Evolutionary conservation across 2,329 filamentous ascomycete species (phyloP), one percentile per base, ranked within the genome.

Genomic region (Zalaria obscura): DNA sequence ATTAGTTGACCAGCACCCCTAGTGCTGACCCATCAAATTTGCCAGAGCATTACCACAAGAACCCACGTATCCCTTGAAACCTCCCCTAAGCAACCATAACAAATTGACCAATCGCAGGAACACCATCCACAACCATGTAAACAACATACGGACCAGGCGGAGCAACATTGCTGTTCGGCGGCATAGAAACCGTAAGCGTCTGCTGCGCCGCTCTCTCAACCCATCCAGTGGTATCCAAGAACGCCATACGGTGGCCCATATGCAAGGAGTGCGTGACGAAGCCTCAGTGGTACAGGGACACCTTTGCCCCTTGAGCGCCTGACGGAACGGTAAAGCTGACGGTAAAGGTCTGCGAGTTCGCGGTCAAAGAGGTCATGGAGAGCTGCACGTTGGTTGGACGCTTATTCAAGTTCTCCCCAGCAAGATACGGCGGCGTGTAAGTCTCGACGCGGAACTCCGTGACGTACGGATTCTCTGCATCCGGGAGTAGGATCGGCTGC

Each of bases 361-460:
- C 59, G 36, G 55, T 56, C 26, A 77, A 56, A 4, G 55, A 54
- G 40, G 60, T 66, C 6, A 53, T 59, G 5, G 66, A 67, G 10
- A 76, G 55, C 3, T 48, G 45, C 39, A 76, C 60, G 37, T 65
- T 58, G 3, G 60, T 65, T 3, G 75, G 73, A 37, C 73, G 65
- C 38, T 53, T 61, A 27, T 57, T 55, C 25, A 59, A 2, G 63
- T 71, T 71, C 34, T 61, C 64, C 9, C 70, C 72, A 37, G 65
- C 60, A 11, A 78, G 66, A 50, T 79, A 79, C 3, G 73, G 72
- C 34, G 75, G 75, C 27, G 70, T 73, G 53, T 75, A 78, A 41
- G 69, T 71, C 53, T 79, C 75, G 35, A 77, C 72, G 31, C 73
- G 68, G 60, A 76, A 78, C 46, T 79, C 74, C 1, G 73, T 78